Conservation (phyloP, 768 basidiomycete species). For the Termitomyces titanicus region DNA sequence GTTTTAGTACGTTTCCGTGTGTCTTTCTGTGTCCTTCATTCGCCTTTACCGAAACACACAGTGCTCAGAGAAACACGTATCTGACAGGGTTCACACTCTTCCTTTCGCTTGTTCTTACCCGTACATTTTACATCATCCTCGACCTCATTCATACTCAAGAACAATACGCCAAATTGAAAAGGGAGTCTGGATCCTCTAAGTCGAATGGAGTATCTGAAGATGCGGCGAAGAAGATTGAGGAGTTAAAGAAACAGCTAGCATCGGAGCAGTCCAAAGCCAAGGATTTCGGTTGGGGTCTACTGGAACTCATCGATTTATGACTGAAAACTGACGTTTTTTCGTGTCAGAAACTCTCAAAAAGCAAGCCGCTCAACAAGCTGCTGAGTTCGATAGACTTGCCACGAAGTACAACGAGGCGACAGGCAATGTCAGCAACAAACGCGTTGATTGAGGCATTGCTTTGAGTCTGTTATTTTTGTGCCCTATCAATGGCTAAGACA, state of each 20-base stretch:
- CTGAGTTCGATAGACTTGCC: conserved; percentile 80
- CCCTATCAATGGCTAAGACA: too few relatives aligned
- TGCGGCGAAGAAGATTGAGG: conserved; percentile 53
- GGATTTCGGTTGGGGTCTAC: conserved; percentile 51
- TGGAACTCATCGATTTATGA: background rate
- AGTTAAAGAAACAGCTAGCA: conserved; percentile 66
- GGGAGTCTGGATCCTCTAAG: conserved; percentile 30
- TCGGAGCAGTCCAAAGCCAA: conserved; percentile 52
- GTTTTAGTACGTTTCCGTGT: conserved; percentile 70
- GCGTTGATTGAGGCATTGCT: conserved; percentile 45
- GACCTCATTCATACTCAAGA: conserved; percentile 91
- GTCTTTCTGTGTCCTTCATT: background rate
- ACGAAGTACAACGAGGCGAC: conserved; percentile 72
- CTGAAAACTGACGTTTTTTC: background rate
- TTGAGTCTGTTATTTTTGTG: background rate
- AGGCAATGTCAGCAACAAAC: conserved; percentile 55
- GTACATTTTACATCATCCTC: conserved; percentile 88
- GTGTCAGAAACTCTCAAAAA: conserved; percentile 71
- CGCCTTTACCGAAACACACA: conserved; percentile 21
- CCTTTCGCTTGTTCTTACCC: conserved; percentile 91
- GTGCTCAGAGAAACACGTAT: conserved; percentile 88
- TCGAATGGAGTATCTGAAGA: conserved; percentile 26
- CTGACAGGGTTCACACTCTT: conserved; percentile 92
- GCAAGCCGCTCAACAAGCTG: conserved; percentile 74
- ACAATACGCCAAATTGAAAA: conserved; percentile 80